These are phyloP conservation scores for Flaveria bidentis DNA, from an alignment of 129 eudicot species.

Conservation along the genomic window DNA sequence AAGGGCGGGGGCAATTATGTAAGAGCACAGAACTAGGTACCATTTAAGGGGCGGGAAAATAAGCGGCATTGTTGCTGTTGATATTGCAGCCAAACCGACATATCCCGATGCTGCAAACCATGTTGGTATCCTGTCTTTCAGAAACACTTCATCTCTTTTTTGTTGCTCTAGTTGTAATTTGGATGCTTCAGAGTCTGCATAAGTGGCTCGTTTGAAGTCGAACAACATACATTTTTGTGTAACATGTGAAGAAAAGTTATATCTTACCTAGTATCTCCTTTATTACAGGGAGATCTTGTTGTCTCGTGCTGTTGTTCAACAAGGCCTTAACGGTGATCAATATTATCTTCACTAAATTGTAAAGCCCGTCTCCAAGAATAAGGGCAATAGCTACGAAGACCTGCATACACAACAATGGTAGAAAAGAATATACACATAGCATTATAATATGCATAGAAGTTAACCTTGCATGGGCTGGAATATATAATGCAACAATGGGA, in stretches of 20 bases:
- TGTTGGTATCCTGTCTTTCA: conserved; percentile 75
- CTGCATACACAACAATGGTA: conserved; percentile 33
- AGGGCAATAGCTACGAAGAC: conserved; percentile 79
- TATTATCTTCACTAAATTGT: conserved; percentile 78
- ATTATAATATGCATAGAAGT: background rate
- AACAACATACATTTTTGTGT: background rate
- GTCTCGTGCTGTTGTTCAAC: conserved; percentile 38
- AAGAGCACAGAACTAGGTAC: conserved; percentile 79
- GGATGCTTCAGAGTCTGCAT: conserved; percentile 51
- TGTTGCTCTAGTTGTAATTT: conserved; percentile 45
- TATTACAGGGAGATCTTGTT: conserved; percentile 50
- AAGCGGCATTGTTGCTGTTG: conserved; percentile 66
- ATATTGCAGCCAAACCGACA: conserved; percentile 69
- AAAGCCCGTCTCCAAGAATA: conserved; percentile 84
- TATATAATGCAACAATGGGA: background rate
- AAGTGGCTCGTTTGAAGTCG: background rate
- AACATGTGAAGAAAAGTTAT: background rate
- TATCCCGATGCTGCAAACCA: conserved; percentile 89
- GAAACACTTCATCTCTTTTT: conserved; percentile 58
- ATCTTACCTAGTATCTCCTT: conserved; percentile 50
- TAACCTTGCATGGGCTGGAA: background rate
- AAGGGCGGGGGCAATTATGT: conserved; percentile 76
- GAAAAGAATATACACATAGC: background rate
- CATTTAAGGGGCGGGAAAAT: conserved; percentile 87
- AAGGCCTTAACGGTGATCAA: conserved; percentile 54